Evolutionary conservation across 495 filamentous ascomycete genomes (phyloP).

Genomic region (Pyronema omphalodes): DNA sequence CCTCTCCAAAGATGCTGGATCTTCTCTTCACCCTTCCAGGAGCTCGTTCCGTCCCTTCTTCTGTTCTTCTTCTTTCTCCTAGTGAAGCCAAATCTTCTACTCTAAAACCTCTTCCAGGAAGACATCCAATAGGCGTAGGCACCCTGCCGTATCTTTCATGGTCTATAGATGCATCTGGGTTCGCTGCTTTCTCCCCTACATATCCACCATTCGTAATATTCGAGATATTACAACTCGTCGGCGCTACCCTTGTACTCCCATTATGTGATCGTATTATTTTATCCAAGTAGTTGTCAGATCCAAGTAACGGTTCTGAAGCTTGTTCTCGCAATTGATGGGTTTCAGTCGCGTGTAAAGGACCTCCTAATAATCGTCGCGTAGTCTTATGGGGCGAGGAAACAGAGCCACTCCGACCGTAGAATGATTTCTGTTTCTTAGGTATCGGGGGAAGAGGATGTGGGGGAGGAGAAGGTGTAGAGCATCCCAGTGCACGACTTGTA

Average conservation of each 20-base stretch:
- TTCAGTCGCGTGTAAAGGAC: no score
- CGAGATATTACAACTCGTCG: background rate
- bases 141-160: background rate
- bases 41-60: background rate
- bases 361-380: no score
- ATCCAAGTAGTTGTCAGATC: background rate
- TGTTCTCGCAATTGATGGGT: background rate
- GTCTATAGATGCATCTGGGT: background rate
- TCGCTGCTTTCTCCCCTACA: background rate
- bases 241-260: background rate
- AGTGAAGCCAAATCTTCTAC: background rate
- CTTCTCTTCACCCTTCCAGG: background rate
- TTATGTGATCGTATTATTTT: background rate
- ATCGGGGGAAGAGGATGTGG: no score
- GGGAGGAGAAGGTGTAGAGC: no score
- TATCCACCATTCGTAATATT: background rate
- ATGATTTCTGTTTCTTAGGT: no score
- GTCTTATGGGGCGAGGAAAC: no score
- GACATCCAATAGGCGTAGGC: background rate
- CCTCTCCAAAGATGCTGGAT: background rate
- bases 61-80: background rate
- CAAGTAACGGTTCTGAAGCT: background rate
- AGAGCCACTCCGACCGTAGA: no score
- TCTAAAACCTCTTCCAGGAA: background rate
- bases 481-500: no score